Percentiles rank a stretch among this genome's conserved stretches.
phyloP scores from a whole-genome alignment of 2,329 filamentous ascomycete species.

The Phoma sp. region DNA sequence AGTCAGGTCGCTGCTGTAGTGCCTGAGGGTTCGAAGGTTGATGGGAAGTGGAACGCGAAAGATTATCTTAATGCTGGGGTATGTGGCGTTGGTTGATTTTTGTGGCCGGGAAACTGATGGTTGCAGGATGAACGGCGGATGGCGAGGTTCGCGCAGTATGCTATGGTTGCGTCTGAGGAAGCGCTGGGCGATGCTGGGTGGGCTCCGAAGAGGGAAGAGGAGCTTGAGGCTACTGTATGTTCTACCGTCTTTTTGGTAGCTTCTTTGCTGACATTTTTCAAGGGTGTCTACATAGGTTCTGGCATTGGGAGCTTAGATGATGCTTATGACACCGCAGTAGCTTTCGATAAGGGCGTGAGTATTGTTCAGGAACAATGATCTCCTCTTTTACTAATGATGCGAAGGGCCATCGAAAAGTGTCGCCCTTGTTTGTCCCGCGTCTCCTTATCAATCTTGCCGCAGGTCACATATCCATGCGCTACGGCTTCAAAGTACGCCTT shows the following conservation, averaged over 20 bases:
- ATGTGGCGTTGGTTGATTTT: neutral
- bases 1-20: slow-evolving; percentile 87
- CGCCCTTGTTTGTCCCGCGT: slow-evolving; percentile 89
- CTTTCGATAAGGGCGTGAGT: slow-evolving; percentile 74
- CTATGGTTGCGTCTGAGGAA: slow-evolving; percentile 83
- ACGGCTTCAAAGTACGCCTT: slow-evolving; percentile 70
- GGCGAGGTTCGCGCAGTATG: slow-evolving; percentile 92
- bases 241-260: neutral
- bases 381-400: neutral
- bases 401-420: slow-evolving; percentile 90
- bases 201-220: slow-evolving; percentile 65
- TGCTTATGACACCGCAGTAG: slow-evolving; percentile 81
- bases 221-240: slow-evolving; percentile 72
- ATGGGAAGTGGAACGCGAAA: slow-evolving; percentile 55
- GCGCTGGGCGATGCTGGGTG: slow-evolving; percentile 84
- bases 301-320: slow-evolving; percentile 95
- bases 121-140: slow-evolving; percentile 73
- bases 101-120: slow-evolving; percentile 43
- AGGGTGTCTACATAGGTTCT: slow-evolving; percentile 91
- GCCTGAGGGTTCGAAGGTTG: slow-evolving; percentile 59
- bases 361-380: neutral
- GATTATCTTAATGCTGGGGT: slow-evolving; percentile 50
- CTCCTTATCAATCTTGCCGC: slow-evolving; percentile 94
- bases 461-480: slow-evolving; percentile 91
- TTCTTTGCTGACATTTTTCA: slow-evolving; percentile 9